Evolutionary conservation across 2,329 filamentous ascomycete species (phyloP).

Genomic region (Lachnellula hyalina): DNA sequence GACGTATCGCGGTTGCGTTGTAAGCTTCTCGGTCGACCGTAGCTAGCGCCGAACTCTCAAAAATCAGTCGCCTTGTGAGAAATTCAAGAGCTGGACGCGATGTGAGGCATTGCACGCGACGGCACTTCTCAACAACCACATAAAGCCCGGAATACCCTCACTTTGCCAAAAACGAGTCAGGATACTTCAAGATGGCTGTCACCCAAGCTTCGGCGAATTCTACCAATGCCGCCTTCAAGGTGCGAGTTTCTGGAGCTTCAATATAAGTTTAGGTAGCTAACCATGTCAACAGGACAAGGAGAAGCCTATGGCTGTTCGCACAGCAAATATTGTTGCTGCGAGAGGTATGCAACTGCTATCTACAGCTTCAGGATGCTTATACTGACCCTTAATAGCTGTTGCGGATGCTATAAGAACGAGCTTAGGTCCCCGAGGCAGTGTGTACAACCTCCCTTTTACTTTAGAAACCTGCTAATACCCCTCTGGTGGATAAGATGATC

Average conservation of each 20-base stretch:
- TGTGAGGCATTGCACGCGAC: constrained; percentile 15
- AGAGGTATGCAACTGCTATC: constrained; percentile 57
- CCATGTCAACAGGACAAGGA: constrained; percentile 66
- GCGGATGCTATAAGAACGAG: constrained; percentile 97
- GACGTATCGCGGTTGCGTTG: constrained; percentile 14
- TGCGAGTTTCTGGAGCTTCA: constrained; percentile 30
- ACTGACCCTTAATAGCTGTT: constrained; percentile 58
- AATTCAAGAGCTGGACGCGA: background rate
- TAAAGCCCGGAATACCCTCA: background rate
- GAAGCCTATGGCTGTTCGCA: constrained; percentile 96
- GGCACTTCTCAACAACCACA: constrained; percentile 8
- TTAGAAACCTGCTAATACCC: constrained; percentile 5
- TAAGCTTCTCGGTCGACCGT: constrained; percentile 11
- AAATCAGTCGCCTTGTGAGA: constrained; percentile 12
- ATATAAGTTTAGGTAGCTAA: constrained; percentile 23
- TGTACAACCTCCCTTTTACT: constrained; percentile 3
- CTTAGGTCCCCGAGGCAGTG: constrained; percentile 80
- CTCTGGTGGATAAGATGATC: constrained; percentile 47
- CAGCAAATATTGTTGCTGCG: constrained; percentile 93
- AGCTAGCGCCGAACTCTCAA: constrained; percentile 13
- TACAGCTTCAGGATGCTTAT: constrained; percentile 11
- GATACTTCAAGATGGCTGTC: constrained; percentile 41
- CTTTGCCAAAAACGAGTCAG: background rate
- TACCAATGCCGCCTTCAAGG: constrained; percentile 64
- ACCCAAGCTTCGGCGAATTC: constrained; percentile 35